phyloP scores from a whole-genome alignment of 345 rosid species.

The Balakata baccata region DNA sequence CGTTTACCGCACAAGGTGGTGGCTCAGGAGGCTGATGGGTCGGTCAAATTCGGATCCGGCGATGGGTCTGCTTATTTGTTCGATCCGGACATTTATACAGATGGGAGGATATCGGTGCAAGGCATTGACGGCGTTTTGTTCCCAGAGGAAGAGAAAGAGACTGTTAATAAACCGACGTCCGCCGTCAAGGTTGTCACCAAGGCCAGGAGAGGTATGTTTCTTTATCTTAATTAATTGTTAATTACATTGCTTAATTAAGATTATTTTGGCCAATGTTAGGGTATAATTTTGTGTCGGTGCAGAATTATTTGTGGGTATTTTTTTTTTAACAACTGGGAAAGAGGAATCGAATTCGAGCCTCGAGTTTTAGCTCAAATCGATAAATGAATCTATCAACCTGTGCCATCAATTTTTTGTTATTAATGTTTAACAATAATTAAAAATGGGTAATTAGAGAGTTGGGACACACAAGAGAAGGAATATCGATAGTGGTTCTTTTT shows the following conservation, averaged over 20 bases:
- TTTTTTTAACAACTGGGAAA: too few species aligned
- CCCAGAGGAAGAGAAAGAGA: slow-evolving; percentile 54
- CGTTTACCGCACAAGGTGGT: slow-evolving; percentile 79
- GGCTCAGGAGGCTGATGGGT: slow-evolving; percentile 65
- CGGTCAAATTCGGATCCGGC: slow-evolving; percentile 54
- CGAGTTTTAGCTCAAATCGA: too few species aligned
- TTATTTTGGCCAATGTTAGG: neutral
- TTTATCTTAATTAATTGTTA: neutral
- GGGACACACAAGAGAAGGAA: neutral
- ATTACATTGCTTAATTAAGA: too few species aligned
- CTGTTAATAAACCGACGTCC: slow-evolving; percentile 20
- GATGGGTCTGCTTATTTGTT: slow-evolving; percentile 51
- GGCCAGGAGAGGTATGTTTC: slow-evolving; percentile 76
- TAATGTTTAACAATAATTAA: too few species aligned
- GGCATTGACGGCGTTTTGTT: slow-evolving; percentile 90
- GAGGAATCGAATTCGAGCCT: too few species aligned
- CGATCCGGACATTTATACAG: slow-evolving; percentile 82
- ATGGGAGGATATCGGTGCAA: slow-evolving; percentile 93
- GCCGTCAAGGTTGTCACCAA: slow-evolving; percentile 61
- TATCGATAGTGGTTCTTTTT: neutral
- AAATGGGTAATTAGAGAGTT: too few species aligned
- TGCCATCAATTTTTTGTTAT: too few species aligned
- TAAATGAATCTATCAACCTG: too few species aligned
- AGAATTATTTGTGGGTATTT: too few species aligned
- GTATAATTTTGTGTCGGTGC: too few species aligned